These are phyloP conservation scores for Diutina neorugosa DNA, from an alignment of 1,139 yeast species.

Conservation along the genomic window DNA sequence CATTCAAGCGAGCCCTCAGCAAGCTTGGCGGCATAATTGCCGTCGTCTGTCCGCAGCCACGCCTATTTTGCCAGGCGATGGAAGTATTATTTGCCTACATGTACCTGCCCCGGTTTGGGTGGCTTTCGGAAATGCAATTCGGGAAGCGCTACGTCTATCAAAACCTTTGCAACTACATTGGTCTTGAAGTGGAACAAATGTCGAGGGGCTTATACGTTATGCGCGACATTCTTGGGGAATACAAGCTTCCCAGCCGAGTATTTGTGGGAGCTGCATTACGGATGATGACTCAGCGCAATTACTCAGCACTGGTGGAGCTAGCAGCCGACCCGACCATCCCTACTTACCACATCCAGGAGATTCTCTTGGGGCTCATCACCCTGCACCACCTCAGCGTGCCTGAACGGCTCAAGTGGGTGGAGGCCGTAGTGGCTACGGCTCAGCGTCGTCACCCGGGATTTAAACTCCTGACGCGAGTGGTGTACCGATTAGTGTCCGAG, in stretches of 20 bases:
- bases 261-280: background rate
- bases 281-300: background rate
- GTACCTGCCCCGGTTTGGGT: background rate
- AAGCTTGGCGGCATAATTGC: background rate
- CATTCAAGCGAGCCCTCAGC: background rate
- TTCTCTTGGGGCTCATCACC: background rate
- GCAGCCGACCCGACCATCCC: background rate
- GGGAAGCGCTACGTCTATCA: conserved; percentile 1
- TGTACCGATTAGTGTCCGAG: background rate
- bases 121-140: background rate
- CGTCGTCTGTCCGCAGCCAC: background rate
- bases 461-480: background rate
- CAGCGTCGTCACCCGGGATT: background rate
- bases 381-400: background rate
- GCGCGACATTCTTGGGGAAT: background rate
- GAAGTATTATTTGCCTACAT: background rate
- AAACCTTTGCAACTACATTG: background rate
- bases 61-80: background rate
- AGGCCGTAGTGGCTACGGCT: background rate
- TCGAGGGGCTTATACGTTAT: background rate
- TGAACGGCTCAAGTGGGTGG: background rate
- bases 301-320: background rate
- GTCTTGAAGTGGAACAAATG: background rate
- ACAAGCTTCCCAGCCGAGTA: background rate
- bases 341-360: background rate